Evolutionary conservation across 1,139 yeast genomes (phyloP), one percentile per base, ranked within the genome.

Genomic region (Hansenula sp.): DNA sequence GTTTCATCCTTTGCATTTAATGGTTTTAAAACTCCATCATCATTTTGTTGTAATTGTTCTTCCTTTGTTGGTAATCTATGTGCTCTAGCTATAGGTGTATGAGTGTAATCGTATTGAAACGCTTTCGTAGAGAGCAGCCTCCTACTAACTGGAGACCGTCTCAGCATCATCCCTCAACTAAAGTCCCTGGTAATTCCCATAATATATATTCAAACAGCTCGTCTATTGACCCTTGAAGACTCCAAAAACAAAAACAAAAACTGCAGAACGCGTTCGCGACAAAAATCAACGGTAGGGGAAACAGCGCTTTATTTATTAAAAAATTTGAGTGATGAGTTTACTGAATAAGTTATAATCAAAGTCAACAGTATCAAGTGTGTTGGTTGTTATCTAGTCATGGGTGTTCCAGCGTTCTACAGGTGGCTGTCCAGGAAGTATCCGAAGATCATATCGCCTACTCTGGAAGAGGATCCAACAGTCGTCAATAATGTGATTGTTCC

Each of bases 371-470:
- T n/a, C n/a, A n/a, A n/a, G n/a, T n/a, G n/a, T n/a, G n/a, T n/a
- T n/a, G n/a, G n/a, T n/a, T n/a, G n/a, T n/a, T n/a, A n/a, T n/a
- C n/a, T n/a, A 22, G n/a, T 21, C 16, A 74, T 74, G 79, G 79
- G 98, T 69, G 98, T 92, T 52, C 98, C 98, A 52, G 96, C 98
- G 34, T 82, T 94, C 57, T 94, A 90, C 65, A 77, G 98, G 68
- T 94, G 98, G 97, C 71, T 94, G 39, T 89, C 97, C 2, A 67
- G 80, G 47, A 89, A 90, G 62, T 94, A 90, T 59, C 97, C 98
- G 13, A 90, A 90, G 67, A 90, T 88, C 60, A 88, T 94, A 41
- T 79, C 95, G 0, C 94, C 96, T 0, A 97, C 88, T 12, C 57
- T 87, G 3, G 97, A 89, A 57, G 95, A 83, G 37, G 83, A 79